Percentiles rank a stretch among this genome's conserved stretches.
These are phyloP conservation scores for Venturiaceae sp. DNA, from an alignment of 2,329 filamentous ascomycete species.

Conservation along the genomic window DNA sequence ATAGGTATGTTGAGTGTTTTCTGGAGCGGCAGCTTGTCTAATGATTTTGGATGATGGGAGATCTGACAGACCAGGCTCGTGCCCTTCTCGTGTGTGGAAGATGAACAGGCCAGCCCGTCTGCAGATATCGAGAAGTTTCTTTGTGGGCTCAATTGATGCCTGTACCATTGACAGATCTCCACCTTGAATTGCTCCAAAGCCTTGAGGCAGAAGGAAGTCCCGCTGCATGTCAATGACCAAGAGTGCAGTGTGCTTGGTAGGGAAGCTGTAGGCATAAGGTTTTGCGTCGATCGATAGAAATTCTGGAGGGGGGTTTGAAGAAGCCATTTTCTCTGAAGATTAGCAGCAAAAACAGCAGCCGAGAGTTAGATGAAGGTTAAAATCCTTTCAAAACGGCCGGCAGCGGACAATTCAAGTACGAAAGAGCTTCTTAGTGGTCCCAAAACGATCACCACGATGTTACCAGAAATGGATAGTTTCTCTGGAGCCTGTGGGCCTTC, in stretches of 20 bases:
- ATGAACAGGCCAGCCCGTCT: conserved; percentile 31
- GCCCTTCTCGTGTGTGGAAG: conserved; percentile 41
- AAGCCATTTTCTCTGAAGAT: not conserved
- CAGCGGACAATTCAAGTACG: no score
- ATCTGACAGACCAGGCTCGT: conserved; percentile 42
- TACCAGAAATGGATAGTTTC: no score
- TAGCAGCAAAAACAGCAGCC: not conserved
- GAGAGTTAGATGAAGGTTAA: not conserved
- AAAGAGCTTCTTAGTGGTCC: no score
- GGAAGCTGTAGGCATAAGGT: conserved; percentile 41
- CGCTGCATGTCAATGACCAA: conserved; percentile 44
- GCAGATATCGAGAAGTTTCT: conserved; percentile 31
- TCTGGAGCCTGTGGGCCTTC: no score
- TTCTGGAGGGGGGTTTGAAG: not conserved
- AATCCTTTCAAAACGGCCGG: not conserved
- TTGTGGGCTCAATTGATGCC: conserved; percentile 29
- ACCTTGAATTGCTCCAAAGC: conserved; percentile 43
- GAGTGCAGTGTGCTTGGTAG: conserved; percentile 35
- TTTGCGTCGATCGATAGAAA: conserved; percentile 20
- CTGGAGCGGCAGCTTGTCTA: conserved; percentile 38
- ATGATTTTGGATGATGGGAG: conserved; percentile 41
- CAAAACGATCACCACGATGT: no score
- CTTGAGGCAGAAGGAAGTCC: conserved; percentile 39
- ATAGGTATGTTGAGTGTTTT: conserved; percentile 31
- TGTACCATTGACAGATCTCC: conserved; percentile 30